Percentiles rank a stretch among this genome's conserved stretches.
Evolutionary conservation across 1,139 yeast species (phyloP).

Genomic region (Nakaseomyces nivariensis): DNA sequence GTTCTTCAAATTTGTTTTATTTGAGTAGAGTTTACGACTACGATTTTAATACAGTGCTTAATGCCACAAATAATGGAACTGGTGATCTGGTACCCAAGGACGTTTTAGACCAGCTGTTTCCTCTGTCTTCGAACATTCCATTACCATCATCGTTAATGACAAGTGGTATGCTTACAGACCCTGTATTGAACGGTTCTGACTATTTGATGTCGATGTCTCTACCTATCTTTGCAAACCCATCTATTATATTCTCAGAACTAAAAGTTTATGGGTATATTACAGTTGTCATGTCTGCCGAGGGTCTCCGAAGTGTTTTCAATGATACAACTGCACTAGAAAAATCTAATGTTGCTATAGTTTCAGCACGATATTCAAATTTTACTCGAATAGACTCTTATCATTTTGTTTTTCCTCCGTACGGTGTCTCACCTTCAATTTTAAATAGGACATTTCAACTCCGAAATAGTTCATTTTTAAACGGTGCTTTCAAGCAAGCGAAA

Average conservation of each 20-base stretch:
- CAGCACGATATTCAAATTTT: slow-evolving; percentile 23
- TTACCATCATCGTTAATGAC: slow-evolving; percentile 38
- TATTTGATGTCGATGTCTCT: slow-evolving; percentile 37
- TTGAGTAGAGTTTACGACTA: slow-evolving; percentile 3
- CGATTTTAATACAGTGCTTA: slow-evolving; percentile 29
- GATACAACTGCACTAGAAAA: slow-evolving; percentile 38
- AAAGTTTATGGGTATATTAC: slow-evolving; percentile 65
- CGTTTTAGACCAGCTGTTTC: slow-evolving; percentile 36
- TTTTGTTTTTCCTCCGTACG: slow-evolving; percentile 32
- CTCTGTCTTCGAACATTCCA: slow-evolving; percentile 37
- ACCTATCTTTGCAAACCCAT: slow-evolving; percentile 64
- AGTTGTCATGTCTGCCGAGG: slow-evolving; percentile 49
- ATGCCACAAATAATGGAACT: slow-evolving; percentile 34
- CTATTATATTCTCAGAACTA: slow-evolving; percentile 52
- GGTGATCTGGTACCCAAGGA: slow-evolving; percentile 28
- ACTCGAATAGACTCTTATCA: slow-evolving; percentile 29
- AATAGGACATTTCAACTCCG: slow-evolving; percentile 25
- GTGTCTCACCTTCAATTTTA: slow-evolving; percentile 15
- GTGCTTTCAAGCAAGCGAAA: slow-evolving; percentile 22
- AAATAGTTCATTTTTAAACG: slow-evolving; percentile 19
- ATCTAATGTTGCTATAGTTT: slow-evolving; percentile 35
- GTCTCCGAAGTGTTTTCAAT: slow-evolving; percentile 41
- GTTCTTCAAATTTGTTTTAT: slow-evolving; percentile 3
- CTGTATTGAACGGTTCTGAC: slow-evolving; percentile 36
- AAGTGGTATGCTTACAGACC: slow-evolving; percentile 48